Conservation (phyloP, 805 yeast species). For the Yarrowia deformans region DNA sequence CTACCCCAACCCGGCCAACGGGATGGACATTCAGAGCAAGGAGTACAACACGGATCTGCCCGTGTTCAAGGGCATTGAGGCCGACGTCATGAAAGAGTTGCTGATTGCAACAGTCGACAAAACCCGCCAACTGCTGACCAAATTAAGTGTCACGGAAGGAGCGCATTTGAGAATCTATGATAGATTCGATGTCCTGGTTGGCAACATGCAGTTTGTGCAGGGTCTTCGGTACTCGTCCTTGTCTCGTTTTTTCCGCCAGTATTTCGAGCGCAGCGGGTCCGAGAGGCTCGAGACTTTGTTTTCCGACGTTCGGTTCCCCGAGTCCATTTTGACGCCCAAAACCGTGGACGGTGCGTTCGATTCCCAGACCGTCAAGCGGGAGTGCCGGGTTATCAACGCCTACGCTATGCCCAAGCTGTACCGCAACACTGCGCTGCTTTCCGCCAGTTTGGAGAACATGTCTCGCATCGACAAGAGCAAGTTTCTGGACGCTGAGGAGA, state of each 20-base stretch:
- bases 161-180: too few species aligned
- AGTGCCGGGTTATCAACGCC: background rate
- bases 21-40: constrained; percentile 2
- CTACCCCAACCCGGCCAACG: constrained; percentile 13
- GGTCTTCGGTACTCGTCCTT: background rate
- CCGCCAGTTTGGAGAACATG: background rate
- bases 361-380: background rate
- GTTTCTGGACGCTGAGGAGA: background rate
- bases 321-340: background rate
- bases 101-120: background rate
- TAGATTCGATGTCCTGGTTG: too few species aligned
- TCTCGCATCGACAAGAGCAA: background rate
- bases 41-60: constrained; percentile 15
- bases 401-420: background rate
- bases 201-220: background rate
- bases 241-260: background rate
- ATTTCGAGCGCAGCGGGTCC: constrained; percentile 3
- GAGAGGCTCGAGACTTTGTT: background rate
- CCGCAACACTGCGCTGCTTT: background rate
- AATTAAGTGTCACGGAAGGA: too few species aligned
- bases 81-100: constrained; percentile 16
- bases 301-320: background rate
- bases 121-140: background rate
- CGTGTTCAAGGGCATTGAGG: background rate
- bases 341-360: background rate